A percentile compares a stretch with the other conserved stretches of the same genome.
These are phyloP conservation scores for Puya raimondii DNA, from an alignment of 176 grass and related monocot genomes.

Conservation along the genomic window DNA sequence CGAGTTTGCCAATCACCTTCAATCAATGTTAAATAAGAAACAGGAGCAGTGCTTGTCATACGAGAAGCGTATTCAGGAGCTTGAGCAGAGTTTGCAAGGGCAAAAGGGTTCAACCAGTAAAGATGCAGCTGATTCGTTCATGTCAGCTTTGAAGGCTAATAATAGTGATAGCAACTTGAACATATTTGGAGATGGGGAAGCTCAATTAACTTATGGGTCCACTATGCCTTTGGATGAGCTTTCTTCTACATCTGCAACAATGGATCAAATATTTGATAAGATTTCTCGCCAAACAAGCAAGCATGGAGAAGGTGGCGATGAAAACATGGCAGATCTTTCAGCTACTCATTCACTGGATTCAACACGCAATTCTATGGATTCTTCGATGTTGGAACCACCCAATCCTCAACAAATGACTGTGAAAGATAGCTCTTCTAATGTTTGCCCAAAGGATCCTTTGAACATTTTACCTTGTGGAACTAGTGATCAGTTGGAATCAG, in stretches of 20 bases:
- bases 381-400: slow-evolving; percentile 45
- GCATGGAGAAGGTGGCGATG: neutral
- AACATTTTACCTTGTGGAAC: slow-evolving; percentile 38
- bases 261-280: neutral
- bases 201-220: neutral
- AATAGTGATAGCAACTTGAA: slow-evolving; percentile 36
- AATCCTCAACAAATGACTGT: neutral
- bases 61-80: slow-evolving; percentile 81
- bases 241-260: slow-evolving; percentile 2
- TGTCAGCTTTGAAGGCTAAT: slow-evolving; percentile 46
- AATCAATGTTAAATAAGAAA: slow-evolving; percentile 50
- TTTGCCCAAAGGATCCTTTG: slow-evolving; percentile 25
- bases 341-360: slow-evolving; percentile 50
- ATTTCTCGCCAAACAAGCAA: neutral
- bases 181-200: slow-evolving; percentile 4
- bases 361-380: slow-evolving; percentile 2
- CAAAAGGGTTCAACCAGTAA: slow-evolving; percentile 56
- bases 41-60: slow-evolving; percentile 62
- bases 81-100: slow-evolving; percentile 42
- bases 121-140: slow-evolving; percentile 38
- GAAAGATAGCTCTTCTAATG: slow-evolving; percentile 24
- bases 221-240: neutral
- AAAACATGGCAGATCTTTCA: slow-evolving; percentile 37
- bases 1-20: slow-evolving; percentile 61
- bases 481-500: slow-evolving; percentile 29